A percentile compares a stretch with the other conserved stretches of the same genome.
These are phyloP conservation scores for Linderniella brevidens DNA, from an alignment of 257 asterid species.

Conservation along the genomic window DNA sequence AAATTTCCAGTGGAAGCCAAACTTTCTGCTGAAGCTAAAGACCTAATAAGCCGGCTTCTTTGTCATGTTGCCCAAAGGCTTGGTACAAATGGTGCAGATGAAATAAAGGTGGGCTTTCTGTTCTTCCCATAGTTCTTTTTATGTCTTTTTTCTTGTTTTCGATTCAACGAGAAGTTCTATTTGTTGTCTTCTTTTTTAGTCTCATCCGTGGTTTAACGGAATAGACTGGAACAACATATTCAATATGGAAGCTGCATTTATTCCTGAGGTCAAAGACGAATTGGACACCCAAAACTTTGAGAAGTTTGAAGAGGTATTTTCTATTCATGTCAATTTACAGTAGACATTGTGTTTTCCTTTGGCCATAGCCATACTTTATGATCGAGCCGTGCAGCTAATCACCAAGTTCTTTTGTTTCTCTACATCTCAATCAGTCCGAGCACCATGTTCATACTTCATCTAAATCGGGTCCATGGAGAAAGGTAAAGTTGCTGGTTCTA, in stretches of 20 bases:
- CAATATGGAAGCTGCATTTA: constrained; percentile 16
- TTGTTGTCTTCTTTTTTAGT: constrained; percentile 8
- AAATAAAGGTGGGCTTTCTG: constrained; percentile 18
- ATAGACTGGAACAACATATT: constrained; percentile 16
- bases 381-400: constrained; percentile 4
- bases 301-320: constrained; percentile 19
- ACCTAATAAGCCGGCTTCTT: constrained; percentile 16
- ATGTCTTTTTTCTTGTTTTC: too few species aligned
- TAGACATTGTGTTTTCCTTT: background rate
- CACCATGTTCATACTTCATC: constrained; percentile 23
- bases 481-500: constrained; percentile 21
- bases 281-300: constrained; percentile 21
- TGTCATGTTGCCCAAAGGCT: constrained; percentile 20
- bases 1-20: constrained; percentile 23
- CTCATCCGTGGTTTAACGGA: constrained; percentile 20
- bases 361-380: constrained; percentile 3
- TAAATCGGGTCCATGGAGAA: constrained; percentile 68
- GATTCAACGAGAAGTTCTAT: constrained; percentile 2
- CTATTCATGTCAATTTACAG: too few species aligned
- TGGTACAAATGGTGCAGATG: constrained; percentile 19
- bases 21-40: constrained; percentile 18
- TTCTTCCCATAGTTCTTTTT: constrained; percentile 6
- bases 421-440: constrained; percentile 24
- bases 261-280: constrained; percentile 21
- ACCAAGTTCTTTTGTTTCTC: background rate